Percentiles rank a stretch among this genome's conserved stretches.
phyloP scores from a whole-genome alignment of 2,329 filamentous ascomycete species.

The Triangularia setosa region DNA sequence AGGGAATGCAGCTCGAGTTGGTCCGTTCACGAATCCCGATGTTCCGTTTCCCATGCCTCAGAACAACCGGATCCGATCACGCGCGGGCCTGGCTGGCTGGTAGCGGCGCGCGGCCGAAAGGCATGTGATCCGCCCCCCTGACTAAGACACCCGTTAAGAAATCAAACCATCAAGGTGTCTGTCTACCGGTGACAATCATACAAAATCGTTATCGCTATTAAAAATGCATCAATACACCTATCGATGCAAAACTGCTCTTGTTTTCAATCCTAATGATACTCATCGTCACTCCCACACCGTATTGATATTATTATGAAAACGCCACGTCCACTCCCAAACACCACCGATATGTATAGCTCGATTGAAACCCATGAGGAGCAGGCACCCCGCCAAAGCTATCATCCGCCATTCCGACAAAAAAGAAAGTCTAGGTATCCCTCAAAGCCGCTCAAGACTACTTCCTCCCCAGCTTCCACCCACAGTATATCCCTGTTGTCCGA shows the following conservation, averaged over 20 bases:
- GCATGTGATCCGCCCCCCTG: conserved; percentile 6
- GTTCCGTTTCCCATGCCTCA: background rate
- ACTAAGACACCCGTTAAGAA: background rate
- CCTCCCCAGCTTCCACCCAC: background rate
- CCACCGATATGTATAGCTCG: background rate
- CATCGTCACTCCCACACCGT: background rate
- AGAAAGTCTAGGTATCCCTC: background rate
- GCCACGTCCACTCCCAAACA: background rate
- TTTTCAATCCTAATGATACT: background rate
- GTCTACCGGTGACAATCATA: background rate
- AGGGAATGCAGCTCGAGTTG: background rate
- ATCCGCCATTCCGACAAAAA: too few relatives aligned
- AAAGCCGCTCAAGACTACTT: background rate
- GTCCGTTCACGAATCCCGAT: background rate
- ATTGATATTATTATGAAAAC: background rate
- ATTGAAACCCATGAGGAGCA: background rate
- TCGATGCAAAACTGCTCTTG: background rate
- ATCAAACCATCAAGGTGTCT: background rate
- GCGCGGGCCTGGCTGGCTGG: background rate
- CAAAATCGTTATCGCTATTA: background rate
- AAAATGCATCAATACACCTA: background rate
- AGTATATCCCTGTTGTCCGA: background rate
- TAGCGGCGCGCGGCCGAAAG: background rate
- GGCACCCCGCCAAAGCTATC: background rate
- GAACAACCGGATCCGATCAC: background rate